Conservation (phyloP, 495 filamentous ascomycete genomes). For the Aspergillus haitiensis region DNA sequence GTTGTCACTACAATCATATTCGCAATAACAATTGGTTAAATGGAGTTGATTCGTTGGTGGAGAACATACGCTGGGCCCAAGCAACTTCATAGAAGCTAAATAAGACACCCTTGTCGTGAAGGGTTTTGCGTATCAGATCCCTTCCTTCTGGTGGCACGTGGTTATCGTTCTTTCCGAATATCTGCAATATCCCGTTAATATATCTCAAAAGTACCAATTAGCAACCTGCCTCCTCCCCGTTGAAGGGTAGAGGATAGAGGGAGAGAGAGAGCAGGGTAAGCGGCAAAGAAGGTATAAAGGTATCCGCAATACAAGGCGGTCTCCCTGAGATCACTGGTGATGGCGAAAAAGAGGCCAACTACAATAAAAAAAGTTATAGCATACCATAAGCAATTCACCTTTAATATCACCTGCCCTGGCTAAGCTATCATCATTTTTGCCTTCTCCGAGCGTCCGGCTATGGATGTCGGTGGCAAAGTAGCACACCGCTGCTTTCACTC, state of each 20-base stretch:
- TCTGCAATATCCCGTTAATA: conserved; percentile 35
- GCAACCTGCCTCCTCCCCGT: not conserved
- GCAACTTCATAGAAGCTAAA: conserved; percentile 89
- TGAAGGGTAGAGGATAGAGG: not conserved
- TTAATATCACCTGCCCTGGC: conserved; percentile 69
- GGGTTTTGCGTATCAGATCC: conserved; percentile 80
- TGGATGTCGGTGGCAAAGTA: conserved; percentile 97
- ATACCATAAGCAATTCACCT: conserved; percentile 70
- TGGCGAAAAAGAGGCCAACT: conserved; percentile 1
- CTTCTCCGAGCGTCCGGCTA: conserved; percentile 66
- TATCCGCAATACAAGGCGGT: not conserved
- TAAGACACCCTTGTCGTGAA: conserved; percentile 70
- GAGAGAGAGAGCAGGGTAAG: not conserved
- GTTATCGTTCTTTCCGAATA: conserved; percentile 86
- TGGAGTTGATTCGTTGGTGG: not conserved
- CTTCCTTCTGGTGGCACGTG: conserved; percentile 85
- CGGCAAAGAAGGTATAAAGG: not conserved
- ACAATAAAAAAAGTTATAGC: conserved; percentile 18
- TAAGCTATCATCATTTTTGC: conserved; percentile 68
- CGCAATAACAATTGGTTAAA: not conserved
- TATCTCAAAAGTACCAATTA: not conserved
- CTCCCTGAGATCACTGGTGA: not conserved
- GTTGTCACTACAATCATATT: not conserved
- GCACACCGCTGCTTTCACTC: conserved; percentile 73
- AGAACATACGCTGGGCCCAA: conserved; percentile 76